Evolutionary conservation across 345 rosid species (phyloP).

Genomic region (rapeseed (Brassica napus)): Da-Ae NC_063445.1:56018501-56019000

Average conservation of each 20-base stretch:
- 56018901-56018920: constrained; percentile 8
- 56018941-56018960: constrained; percentile 24
- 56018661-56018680: neutral
- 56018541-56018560: neutral
- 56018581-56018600: too few relatives aligned
- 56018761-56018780: too few relatives aligned
- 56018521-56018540: neutral
- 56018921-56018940: neutral
- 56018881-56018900: constrained; percentile 8
- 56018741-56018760: too few relatives aligned
- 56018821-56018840: neutral
- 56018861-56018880: constrained; percentile 26
- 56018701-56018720: neutral
- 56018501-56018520: neutral
- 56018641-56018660: too few relatives aligned
- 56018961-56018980: constrained; percentile 10
- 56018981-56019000: constrained; percentile 14
- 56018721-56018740: too few relatives aligned
- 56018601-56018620: too few relatives aligned
- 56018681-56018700: neutral
- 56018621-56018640: too few relatives aligned
- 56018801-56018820: neutral
- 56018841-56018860: neutral
- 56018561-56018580: too few relatives aligned
- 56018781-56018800: too few relatives aligned